Evolutionary conservation across 148 eudicot genomes (phyloP), one percentile per base, ranked within the genome.

Genomic region (Arbutus unedo): DNA sequence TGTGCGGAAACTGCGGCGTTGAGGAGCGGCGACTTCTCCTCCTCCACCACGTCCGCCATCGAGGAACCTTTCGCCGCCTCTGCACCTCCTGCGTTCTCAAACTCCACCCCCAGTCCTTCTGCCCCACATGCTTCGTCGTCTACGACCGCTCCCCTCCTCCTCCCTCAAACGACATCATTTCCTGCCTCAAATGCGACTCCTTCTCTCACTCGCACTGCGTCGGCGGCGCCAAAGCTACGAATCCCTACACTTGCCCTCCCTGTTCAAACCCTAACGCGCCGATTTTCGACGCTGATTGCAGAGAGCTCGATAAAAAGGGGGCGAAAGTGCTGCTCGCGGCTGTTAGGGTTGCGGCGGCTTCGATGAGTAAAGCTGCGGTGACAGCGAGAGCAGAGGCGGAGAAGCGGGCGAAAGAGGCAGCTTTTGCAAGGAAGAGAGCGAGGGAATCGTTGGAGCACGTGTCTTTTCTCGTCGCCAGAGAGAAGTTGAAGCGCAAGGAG

Each of bases 81-180:
- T 95, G 98, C 91, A 91, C 98, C 45, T 56, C 92, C 14, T 95
- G 98, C 83, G 92, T 95, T 74, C 88, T 95, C 49, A 88, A 89
- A 16, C 88, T 85, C 59, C 88, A 95, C 87, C 88, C 87, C n/a
- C 86, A 89, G 49, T 87, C 91, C 75, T 92, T 89, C 82, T 95
- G 98, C 84, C 95, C 98, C 21, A 81, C 87, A 8, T 95, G 98
- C 79, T 94, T 90, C 92, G 72, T 76, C 72, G 89, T 92, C 75
- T 89, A 89, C 86, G 86, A 87, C 64, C 85, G 79, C 15, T 18
- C 85, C 16, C 89, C 49, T 41, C 84, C 86, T 41, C 82, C 85
- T 48, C 80, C 86, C 4, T 21, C 81, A 31, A 70, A n/a, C 79
- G 85, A 86, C 21, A 62, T 82, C 44, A 83, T 89, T 72, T 31